A percentile compares a stretch with the other conserved stretches of the same genome.
Conservation (phyloP, 2,329 filamentous ascomycete genomes). For the Mycogone perniciosa region DNA sequence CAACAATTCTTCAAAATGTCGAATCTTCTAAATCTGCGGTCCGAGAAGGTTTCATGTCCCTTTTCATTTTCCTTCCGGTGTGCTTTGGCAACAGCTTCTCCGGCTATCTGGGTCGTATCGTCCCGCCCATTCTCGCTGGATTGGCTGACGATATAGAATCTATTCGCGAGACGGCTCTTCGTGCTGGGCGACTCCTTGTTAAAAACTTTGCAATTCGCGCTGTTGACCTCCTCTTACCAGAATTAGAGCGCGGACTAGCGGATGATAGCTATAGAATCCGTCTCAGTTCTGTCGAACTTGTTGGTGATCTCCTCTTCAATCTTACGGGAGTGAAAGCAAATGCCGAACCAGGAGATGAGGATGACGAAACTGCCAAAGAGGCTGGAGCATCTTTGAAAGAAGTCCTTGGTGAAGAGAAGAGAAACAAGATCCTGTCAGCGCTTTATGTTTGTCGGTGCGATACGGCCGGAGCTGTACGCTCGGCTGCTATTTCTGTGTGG, state of each 20-base stretch:
- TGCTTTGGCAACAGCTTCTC: slow-evolving; percentile 99
- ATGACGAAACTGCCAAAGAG: slow-evolving; percentile 71
- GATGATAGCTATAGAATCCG: slow-evolving; percentile 97
- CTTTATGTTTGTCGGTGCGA: slow-evolving; percentile 97
- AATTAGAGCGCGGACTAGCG: slow-evolving; percentile 92
- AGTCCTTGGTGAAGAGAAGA: slow-evolving; percentile 88
- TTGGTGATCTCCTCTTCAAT: slow-evolving; percentile 95
- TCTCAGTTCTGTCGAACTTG: slow-evolving; percentile 94
- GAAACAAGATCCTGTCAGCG: slow-evolving; percentile 94
- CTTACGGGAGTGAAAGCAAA: slow-evolving; percentile 87
- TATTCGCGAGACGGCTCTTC: slow-evolving; percentile 92
- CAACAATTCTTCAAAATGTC: slow-evolving; percentile 93
- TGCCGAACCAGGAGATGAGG: slow-evolving; percentile 68
- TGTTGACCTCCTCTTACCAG: slow-evolving; percentile 87
- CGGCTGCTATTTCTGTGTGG: slow-evolving; percentile 89
- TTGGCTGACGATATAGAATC: slow-evolving; percentile 94
- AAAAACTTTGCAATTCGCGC: slow-evolving; percentile 97
- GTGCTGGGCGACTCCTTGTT: slow-evolving; percentile 86
- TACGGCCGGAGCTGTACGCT: slow-evolving; percentile 84
- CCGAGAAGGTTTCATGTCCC: slow-evolving; percentile 97
- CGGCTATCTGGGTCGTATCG: slow-evolving; percentile 90
- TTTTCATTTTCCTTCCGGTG: slow-evolving; percentile 98
- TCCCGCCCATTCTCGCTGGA: slow-evolving; percentile 88
- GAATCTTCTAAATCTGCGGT: slow-evolving; percentile 84
- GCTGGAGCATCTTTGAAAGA: slow-evolving; percentile 90